Conservation (phyloP, 441 rosid species). For the Adansonia grandidieri region DNA sequence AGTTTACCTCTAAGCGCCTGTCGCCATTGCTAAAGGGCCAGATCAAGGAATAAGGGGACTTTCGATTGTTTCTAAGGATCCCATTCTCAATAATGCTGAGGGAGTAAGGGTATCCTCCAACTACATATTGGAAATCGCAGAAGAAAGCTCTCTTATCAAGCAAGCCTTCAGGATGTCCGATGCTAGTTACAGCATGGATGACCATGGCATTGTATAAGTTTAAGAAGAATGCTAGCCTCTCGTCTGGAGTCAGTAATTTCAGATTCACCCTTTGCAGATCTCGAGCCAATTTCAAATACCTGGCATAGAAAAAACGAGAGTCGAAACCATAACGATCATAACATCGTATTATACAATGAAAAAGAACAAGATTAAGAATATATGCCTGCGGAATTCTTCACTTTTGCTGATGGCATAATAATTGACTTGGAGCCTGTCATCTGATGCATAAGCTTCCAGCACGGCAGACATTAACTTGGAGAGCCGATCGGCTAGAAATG, state of each 20-base stretch:
- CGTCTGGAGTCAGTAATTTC: slow-evolving; percentile 48
- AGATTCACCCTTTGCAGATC: slow-evolving; percentile 81
- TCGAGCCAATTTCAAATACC: slow-evolving; percentile 66
- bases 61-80: slow-evolving; percentile 63
- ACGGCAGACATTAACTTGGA: slow-evolving; percentile 84
- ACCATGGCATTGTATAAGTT: slow-evolving; percentile 92
- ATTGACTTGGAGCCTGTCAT: slow-evolving; percentile 62
- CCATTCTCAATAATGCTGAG: slow-evolving; percentile 64
- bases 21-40: slow-evolving; percentile 58
- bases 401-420: slow-evolving; percentile 64
- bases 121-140: slow-evolving; percentile 69
- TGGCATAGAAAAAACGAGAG: slow-evolving; percentile 22
- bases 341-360: no score
- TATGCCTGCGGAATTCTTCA: slow-evolving; percentile 89
- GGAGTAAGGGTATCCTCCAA: slow-evolving; percentile 79
- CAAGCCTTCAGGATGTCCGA: slow-evolving; percentile 65
- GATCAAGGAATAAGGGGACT: slow-evolving; percentile 59
- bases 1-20: slow-evolving; percentile 59
- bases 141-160: slow-evolving; percentile 66
- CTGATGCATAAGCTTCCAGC: slow-evolving; percentile 75
- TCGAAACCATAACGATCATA: no score
- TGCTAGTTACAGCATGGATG: slow-evolving; percentile 76
- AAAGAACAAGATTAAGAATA: neutral
- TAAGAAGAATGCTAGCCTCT: slow-evolving; percentile 78
- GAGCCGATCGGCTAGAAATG: slow-evolving; percentile 52